Conservation (phyloP, 805 yeast genomes). For the Hanseniaspora occidentalis region DNA sequence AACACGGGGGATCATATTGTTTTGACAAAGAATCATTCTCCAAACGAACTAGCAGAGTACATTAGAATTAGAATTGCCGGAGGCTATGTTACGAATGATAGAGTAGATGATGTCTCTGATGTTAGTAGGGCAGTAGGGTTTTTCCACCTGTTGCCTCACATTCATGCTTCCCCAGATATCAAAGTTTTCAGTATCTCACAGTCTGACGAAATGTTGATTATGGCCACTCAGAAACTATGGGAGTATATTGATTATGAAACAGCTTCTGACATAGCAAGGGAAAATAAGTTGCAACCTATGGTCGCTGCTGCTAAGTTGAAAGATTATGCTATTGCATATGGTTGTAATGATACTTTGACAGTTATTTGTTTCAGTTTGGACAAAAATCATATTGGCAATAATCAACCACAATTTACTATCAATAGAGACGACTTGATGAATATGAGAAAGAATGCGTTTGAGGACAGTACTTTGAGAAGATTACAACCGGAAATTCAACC, state of each 20-base stretch:
- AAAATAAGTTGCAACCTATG: conserved; percentile 72
- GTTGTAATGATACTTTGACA: conserved; percentile 65
- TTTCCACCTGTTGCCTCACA: conserved; percentile 72
- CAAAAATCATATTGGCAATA: conserved; percentile 26
- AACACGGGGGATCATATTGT: conserved; percentile 70
- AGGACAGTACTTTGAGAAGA: conserved; percentile 70
- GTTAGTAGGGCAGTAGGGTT: conserved; percentile 91
- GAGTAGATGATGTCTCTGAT: conserved; percentile 68
- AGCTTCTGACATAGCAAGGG: conserved; percentile 83
- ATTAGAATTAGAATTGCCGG: conserved; percentile 86
- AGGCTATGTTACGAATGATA: conserved; percentile 80
- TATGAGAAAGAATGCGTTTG: conserved; percentile 44
- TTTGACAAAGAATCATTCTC: conserved; percentile 71
- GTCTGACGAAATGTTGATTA: conserved; percentile 71
- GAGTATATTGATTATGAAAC: conserved; percentile 68
- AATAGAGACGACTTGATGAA: conserved; percentile 28
- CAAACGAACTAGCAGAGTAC: conserved; percentile 63
- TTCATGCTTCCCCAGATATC: conserved; percentile 79
- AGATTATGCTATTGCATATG: conserved; percentile 90
- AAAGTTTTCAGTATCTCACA: conserved; percentile 45
- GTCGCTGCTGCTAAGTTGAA: conserved; percentile 85
- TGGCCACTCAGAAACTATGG: conserved; percentile 82
- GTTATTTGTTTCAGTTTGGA: conserved; percentile 69
- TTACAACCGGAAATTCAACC: conserved; percentile 86
- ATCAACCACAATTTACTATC: conserved; percentile 11